A percentile compares a stretch with the other conserved stretches of the same genome.
Evolutionary conservation across 257 asterid genomes (phyloP).

Genomic region (Paulownia fortunei): DNA sequence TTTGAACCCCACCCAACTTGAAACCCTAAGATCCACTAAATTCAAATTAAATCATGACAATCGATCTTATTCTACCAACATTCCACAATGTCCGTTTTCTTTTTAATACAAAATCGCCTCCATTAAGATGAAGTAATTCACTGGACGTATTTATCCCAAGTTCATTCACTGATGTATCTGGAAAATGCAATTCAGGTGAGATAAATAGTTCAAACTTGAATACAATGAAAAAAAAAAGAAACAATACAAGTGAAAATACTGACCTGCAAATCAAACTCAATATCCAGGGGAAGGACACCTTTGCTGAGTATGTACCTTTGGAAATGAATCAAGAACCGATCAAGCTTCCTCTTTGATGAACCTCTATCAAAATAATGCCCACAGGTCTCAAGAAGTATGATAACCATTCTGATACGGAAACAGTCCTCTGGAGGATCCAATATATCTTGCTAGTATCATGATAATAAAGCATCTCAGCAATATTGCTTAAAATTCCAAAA

Average conservation of each 20-base stretch:
- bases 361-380: constrained; percentile 99
- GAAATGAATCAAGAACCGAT: constrained; percentile 91
- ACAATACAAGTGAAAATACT: constrained; percentile 29
- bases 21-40: neutral
- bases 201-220: constrained; percentile 18
- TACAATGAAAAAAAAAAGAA: constrained; percentile 1
- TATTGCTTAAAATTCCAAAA: constrained; percentile 22
- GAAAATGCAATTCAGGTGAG: constrained; percentile 15
- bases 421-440: constrained; percentile 98
- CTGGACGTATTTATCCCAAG: neutral
- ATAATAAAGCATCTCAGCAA: constrained; percentile 37
- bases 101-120: neutral
- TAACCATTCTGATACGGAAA: constrained; percentile 92
- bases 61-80: neutral
- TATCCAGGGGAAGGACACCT: constrained; percentile 86
- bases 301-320: constrained; percentile 89
- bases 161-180: neutral
- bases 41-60: neutral
- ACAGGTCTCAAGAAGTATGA: constrained; percentile 94
- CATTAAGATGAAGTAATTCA: neutral
- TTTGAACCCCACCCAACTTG: neutral
- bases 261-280: constrained; percentile 99
- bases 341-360: constrained; percentile 96
- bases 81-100: neutral
- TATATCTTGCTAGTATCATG: constrained; percentile 71